Base-by-base conservation (phyloP, 371 early-diverging fungal species). In the Fennellomyces sp. region DNA sequence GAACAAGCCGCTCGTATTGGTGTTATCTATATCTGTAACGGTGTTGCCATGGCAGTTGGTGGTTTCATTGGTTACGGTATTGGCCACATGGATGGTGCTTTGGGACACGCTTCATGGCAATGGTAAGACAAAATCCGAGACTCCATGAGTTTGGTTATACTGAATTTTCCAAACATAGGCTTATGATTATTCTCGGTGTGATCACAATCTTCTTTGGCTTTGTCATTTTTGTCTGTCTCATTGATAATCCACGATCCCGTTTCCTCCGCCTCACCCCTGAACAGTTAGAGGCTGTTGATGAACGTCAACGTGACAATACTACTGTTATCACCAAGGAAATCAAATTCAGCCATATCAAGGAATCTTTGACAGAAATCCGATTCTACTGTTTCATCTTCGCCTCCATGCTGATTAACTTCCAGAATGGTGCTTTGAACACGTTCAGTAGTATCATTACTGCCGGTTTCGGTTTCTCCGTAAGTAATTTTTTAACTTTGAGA, bases 11-110 rank as follows among this genome's bases (percentile, higher is more conserved):
- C 60, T 35, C 58, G 69, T 15, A 41, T 69, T 29, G 61, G 67
- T 52, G 52, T 60, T 11, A 39, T 64, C 21, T 69, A 65, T 23
- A 61, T 69, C 17, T 69, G 62, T 17, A 69, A 69, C 27, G 65
- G 69, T 33, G 30, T 78, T n/a, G 76, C 86, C 45, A 74, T 80
- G 36, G 72, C 80, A 12, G 74, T 87, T 23, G 86, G 83, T 56
- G 88, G 84, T 0, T 78, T 83, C 13, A 71, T 83, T 12, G 85
- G 87, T 25, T 77, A 82, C 27, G 85, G 79, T 8, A 73, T 88
- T 53, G 65, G 54, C 17, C 67, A 82, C 50, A 80, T 87, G 53
- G 58, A 81, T 27, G 66, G 65, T 27, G 62, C 63, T 38, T 59
- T 63, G 7, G 69, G 69, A 26, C 70, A 82, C 27, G 27, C 35